Conservation (phyloP, 192 early-diverging fungal species). For the Umbelopsis sp. region DNA sequence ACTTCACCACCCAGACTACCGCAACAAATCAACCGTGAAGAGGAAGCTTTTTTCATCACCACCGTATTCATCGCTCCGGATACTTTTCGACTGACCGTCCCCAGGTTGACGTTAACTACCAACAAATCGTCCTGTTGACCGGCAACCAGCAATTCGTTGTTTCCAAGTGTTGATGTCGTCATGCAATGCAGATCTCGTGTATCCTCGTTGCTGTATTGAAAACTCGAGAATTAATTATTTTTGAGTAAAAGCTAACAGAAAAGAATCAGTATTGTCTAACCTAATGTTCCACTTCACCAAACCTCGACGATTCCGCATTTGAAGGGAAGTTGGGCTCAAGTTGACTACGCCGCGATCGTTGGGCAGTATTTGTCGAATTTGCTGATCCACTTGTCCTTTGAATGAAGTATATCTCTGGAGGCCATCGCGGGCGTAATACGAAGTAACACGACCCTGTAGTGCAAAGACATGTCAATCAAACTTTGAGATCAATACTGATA, state of each 20-base stretch:
- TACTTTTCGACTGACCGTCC: constrained; percentile 47
- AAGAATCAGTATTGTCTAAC: constrained; percentile 41
- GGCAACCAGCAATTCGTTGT: constrained; percentile 61
- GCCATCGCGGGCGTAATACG: constrained; percentile 56
- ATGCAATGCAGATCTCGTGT: constrained; percentile 58
- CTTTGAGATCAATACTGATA: not conserved
- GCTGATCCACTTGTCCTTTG: constrained; percentile 60
- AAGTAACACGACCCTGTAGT: constrained; percentile 68
- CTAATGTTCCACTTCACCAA: constrained; percentile 57
- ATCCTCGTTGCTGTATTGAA: constrained; percentile 45
- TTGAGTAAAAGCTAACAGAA: not conserved
- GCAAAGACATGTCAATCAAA: constrained; percentile 3
- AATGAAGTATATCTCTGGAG: constrained; percentile 76
- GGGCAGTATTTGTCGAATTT: constrained; percentile 67
- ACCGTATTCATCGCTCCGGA: constrained; percentile 50
- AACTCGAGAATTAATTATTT: not conserved
- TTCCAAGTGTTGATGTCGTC: constrained; percentile 51
- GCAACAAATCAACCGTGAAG: constrained; percentile 61
- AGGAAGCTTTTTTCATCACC: constrained; percentile 59
- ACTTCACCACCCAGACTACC: constrained; percentile 68
- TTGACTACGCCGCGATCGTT: constrained; percentile 66
- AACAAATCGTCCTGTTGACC: constrained; percentile 60
- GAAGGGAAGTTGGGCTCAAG: constrained; percentile 62
- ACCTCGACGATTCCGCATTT: constrained; percentile 60
- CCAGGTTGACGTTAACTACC: constrained; percentile 50